Evolutionary conservation across 495 filamentous ascomycete genomes (phyloP).

Genomic region (Penicillium dipodomyicola): DNA sequence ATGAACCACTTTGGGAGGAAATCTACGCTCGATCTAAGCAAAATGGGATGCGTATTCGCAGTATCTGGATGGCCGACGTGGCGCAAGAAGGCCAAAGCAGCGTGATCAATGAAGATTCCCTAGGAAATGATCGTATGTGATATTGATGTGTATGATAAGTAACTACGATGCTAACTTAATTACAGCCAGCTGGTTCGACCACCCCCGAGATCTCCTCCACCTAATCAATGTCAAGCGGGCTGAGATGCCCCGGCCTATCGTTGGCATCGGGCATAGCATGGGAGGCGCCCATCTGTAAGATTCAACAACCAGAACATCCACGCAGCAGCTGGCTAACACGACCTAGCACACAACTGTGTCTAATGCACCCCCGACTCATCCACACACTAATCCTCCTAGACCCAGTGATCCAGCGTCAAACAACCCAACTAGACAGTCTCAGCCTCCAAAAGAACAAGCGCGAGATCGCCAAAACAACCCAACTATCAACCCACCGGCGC

Average conservation of each 20-base stretch:
- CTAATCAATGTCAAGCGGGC: conserved; percentile 80
- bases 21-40: conserved; percentile 53
- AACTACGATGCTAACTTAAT: conserved; percentile 10
- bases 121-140: conserved; percentile 75
- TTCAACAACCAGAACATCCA: not conserved
- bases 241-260: conserved; percentile 81
- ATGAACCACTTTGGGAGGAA: conserved; percentile 85
- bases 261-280: conserved; percentile 89
- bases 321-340: conserved; percentile 6
- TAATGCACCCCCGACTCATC: conserved; percentile 82
- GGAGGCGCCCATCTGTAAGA: conserved; percentile 66
- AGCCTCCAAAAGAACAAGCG: conserved; percentile 24
- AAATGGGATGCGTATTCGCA: conserved; percentile 65
- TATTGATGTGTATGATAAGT: not conserved
- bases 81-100: conserved; percentile 73
- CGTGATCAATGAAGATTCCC: conserved; percentile 65
- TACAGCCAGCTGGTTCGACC: conserved; percentile 79
- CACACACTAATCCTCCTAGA: conserved; percentile 75
- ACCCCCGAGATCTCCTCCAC: conserved; percentile 82
- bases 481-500: conserved; percentile 59
- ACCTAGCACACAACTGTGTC: conserved; percentile 51
- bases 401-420: conserved; percentile 65
- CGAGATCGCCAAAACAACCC: conserved; percentile 43
- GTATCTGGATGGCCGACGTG: conserved; percentile 85
- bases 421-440: conserved; percentile 38